These are phyloP conservation scores for Ophiostoma piceae DNA, from an alignment of 2,329 filamentous ascomycete species.

Conservation along the genomic window DNA sequence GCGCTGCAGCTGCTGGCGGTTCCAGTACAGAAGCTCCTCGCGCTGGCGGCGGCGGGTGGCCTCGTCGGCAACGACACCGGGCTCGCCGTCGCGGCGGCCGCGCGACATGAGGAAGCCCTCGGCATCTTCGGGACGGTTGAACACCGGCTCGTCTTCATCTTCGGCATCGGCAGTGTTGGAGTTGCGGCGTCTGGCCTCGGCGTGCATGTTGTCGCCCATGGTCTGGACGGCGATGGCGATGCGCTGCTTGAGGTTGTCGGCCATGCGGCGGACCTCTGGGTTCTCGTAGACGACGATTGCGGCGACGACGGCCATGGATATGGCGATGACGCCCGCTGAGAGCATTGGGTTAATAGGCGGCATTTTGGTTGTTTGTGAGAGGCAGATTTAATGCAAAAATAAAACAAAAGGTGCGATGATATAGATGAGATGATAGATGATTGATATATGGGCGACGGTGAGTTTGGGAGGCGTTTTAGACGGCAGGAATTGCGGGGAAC, in stretches of 20 bases:
- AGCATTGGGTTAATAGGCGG: conserved; percentile 52
- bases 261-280: conserved; percentile 57
- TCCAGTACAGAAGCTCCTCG: conserved; percentile 63
- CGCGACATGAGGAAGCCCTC: conserved; percentile 56
- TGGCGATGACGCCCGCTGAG: conserved; percentile 54
- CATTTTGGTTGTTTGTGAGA: conserved; percentile 36
- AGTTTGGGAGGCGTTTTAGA: conserved; percentile 1
- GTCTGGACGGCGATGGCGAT: conserved; percentile 57
- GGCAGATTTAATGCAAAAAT: too few species aligned
- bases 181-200: conserved; percentile 33
- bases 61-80: conserved; percentile 57
- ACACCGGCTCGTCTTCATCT: conserved; percentile 46
- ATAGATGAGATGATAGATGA: background rate
- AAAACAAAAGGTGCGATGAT: too few species aligned
- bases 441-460: background rate
- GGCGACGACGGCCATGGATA: conserved; percentile 53
- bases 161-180: conserved; percentile 41
- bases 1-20: conserved; percentile 49
- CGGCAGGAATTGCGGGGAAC: conserved; percentile 11
- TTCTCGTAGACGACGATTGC: conserved; percentile 60
- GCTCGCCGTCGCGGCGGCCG: conserved; percentile 36
- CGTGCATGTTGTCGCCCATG: conserved; percentile 53
- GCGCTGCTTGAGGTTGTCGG: conserved; percentile 56
- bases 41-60: conserved; percentile 56
- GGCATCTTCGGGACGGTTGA: conserved; percentile 62